These are phyloP conservation scores for Phycomyces nitens DNA, from an alignment of 192 early-diverging fungal genomes.

Conservation along the genomic window DNA sequence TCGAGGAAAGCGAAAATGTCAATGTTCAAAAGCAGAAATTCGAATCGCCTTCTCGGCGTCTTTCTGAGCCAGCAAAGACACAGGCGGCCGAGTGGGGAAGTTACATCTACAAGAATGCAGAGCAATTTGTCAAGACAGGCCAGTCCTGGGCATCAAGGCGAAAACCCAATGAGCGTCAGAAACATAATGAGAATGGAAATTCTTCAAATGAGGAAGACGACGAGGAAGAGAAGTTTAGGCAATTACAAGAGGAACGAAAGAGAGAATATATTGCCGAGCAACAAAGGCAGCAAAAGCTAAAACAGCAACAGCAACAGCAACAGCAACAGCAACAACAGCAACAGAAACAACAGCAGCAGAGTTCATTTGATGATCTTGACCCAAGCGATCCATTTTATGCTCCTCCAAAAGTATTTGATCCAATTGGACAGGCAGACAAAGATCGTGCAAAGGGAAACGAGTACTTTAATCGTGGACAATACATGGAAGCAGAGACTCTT, in stretches of 20 bases:
- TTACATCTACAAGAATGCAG: conserved; percentile 3
- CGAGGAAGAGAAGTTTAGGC: background rate
- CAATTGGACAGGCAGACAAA: conserved; percentile 32
- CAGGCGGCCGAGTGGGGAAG: background rate
- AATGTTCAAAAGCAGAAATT: background rate
- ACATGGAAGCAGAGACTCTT: conserved; percentile 65
- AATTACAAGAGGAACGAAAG: conserved; percentile 2
- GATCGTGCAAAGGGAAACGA: conserved; percentile 71
- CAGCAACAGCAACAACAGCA: background rate
- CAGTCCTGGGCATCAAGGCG: no score
- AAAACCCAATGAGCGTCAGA: background rate
- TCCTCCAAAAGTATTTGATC: background rate
- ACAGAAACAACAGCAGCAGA: background rate
- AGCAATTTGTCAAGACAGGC: no score
- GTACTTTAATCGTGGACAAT: conserved; percentile 86
- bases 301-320: background rate
- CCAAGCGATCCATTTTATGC: background rate
- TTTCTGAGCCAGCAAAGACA: background rate
- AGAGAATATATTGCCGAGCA: background rate
- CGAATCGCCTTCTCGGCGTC: background rate
- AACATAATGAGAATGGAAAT: background rate
- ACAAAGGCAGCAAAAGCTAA: background rate
- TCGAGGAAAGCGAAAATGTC: background rate
- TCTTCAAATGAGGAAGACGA: background rate
- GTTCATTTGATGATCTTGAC: background rate